Conservation (phyloP, 441 rosid genomes). For the Biscutella laevigata region DNA sequence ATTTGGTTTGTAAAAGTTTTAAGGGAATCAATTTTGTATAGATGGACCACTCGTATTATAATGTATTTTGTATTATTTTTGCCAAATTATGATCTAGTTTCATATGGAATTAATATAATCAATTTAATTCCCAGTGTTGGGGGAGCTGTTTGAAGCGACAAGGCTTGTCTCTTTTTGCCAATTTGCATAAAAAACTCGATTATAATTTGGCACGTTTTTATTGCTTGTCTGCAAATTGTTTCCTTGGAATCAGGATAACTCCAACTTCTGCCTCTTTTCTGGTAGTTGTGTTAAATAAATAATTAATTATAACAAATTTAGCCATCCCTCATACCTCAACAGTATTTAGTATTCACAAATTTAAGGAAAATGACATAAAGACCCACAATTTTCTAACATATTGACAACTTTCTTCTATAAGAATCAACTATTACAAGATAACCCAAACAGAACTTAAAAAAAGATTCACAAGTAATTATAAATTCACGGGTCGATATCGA, state of each 20-base stretch:
- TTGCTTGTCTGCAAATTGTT: constrained; percentile 18
- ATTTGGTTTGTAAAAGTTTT: constrained; percentile 1
- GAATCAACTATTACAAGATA: constrained; percentile 8
- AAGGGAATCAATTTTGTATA: constrained; percentile 1
- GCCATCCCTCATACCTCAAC: constrained; percentile 12
- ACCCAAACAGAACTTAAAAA: neutral
- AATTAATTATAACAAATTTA: no score
- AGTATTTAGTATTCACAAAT: constrained; percentile 4
- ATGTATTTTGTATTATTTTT: neutral
- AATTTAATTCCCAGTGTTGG: constrained; percentile 12
- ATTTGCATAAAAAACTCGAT: neutral
- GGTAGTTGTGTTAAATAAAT: no score
- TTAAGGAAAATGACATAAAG: neutral
- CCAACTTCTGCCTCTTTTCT: neutral
- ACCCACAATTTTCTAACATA: constrained; percentile 13
- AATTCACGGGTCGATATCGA: constrained; percentile 21
- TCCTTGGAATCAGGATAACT: constrained; percentile 4
- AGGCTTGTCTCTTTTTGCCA: constrained; percentile 16
- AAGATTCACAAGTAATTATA: neutral
- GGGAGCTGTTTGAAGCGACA: constrained; percentile 20
- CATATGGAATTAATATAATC: neutral
- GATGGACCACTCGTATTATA: no score
- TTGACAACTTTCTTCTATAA: constrained; percentile 11
- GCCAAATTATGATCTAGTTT: neutral
- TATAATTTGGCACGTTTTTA: constrained; percentile 23